These are phyloP conservation scores for Knoxdaviesia capensis DNA, from an alignment of 2,329 filamentous ascomycete species.

Conservation along the genomic window DNA sequence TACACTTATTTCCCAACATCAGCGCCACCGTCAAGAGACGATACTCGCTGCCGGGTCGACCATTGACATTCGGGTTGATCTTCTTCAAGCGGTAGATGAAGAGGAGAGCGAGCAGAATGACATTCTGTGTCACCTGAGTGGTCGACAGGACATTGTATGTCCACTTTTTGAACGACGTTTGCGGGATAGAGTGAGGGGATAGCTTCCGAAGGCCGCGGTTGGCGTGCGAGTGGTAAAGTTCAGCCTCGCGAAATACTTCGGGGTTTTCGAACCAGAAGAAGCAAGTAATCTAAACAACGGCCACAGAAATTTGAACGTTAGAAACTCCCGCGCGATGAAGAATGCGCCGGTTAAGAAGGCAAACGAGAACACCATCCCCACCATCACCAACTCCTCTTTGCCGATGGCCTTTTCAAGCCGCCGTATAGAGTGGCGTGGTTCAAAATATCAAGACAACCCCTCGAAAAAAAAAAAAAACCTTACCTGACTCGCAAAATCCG, in stretches of 20 bases:
- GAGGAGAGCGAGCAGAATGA: constrained; percentile 71
- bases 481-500: constrained; percentile 72
- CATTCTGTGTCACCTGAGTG: constrained; percentile 90
- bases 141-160: constrained; percentile 77
- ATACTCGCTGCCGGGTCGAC: constrained; percentile 85
- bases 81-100: constrained; percentile 90
- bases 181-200: constrained; percentile 52
- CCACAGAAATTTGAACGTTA: too few species aligned
- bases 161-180: constrained; percentile 78
- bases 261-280: constrained; percentile 95
- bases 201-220: constrained; percentile 28
- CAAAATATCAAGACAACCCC: not conserved
- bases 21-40: constrained; percentile 79
- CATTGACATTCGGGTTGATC: constrained; percentile 72
- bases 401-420: too few species aligned
- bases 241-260: constrained; percentile 55
- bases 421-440: constrained; percentile 6
- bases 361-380: too few species aligned
- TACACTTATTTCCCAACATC: constrained; percentile 96
- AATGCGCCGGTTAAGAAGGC: too few species aligned
- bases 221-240: constrained; percentile 30
- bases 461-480: constrained; percentile 8
- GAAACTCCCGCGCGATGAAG: too few species aligned
- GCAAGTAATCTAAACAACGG: constrained; percentile 54
- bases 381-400: too few species aligned